Evolutionary conservation across 208 protist species (phyloP).

Genomic region (Acanthamoeba royreba): DNA sequence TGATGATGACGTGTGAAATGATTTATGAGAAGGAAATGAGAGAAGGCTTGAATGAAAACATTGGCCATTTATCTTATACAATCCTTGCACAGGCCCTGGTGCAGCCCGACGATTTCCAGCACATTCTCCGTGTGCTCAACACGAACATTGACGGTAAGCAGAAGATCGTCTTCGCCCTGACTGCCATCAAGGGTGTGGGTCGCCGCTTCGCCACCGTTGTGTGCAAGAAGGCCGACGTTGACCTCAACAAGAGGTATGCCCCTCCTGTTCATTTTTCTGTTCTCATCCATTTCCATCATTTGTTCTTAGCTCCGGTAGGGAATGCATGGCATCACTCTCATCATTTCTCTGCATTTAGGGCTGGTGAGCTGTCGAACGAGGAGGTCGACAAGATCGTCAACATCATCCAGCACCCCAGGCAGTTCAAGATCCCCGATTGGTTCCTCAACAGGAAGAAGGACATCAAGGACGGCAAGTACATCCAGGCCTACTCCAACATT

Average conservation of each 20-base stretch:
- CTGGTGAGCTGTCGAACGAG: slow-evolving; percentile 76
- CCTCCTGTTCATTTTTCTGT: not conserved
- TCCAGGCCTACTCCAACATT: slow-evolving; percentile 95
- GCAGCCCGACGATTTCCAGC: slow-evolving; percentile 92
- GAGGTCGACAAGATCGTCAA: slow-evolving; percentile 97
- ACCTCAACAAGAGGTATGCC: slow-evolving; percentile 90
- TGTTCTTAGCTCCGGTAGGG: too few species aligned
- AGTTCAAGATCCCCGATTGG: slow-evolving; percentile 99
- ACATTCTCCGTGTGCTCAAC: slow-evolving; percentile 99
- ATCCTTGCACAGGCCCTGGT: slow-evolving; percentile 60
- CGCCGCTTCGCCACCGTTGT: slow-evolving; percentile 97
- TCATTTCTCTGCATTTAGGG: slow-evolving; percentile 59
- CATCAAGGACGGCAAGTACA: slow-evolving; percentile 95
- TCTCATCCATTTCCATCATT: not conserved
- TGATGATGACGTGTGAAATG: too few species aligned
- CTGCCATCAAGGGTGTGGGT: slow-evolving; percentile 98
- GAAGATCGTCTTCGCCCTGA: slow-evolving; percentile 97
- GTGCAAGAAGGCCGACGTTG: slow-evolving; percentile 98
- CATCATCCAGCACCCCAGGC: slow-evolving; percentile 95
- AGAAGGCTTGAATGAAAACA: too few species aligned
- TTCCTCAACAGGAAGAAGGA: slow-evolving; percentile 99
- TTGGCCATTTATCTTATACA: not conserved
- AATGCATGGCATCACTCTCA: too few species aligned
- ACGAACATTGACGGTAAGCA: slow-evolving; percentile 98
- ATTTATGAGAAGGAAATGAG: too few species aligned